These are phyloP conservation scores for Aspergillus diversus DNA, from an alignment of 495 filamentous ascomycete genomes.

Conservation along the genomic window DNA sequence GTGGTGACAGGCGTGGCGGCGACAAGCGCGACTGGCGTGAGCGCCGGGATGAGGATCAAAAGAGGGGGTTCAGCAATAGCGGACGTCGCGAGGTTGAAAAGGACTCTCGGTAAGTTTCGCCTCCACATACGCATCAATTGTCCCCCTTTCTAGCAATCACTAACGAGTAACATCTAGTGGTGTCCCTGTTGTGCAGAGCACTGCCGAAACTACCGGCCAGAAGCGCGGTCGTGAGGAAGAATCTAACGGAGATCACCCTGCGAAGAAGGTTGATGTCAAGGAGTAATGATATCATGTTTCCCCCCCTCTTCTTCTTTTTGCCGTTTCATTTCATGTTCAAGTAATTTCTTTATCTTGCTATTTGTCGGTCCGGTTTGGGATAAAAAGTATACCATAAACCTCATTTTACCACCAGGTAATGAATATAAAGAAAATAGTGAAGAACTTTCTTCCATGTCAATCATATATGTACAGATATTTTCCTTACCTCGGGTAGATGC, in stretches of 20 bases:
- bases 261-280: slow-evolving; percentile 56
- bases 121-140: not conserved
- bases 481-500: not conserved
- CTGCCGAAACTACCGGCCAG: slow-evolving; percentile 39
- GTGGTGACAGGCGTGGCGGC: slow-evolving; percentile 38
- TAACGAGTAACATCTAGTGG: slow-evolving; percentile 35
- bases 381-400: slow-evolving; percentile 8
- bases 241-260: slow-evolving; percentile 41
- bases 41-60: slow-evolving; percentile 66
- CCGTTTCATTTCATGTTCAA: slow-evolving; percentile 1
- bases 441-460: not conserved
- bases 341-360: slow-evolving; percentile 7
- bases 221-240: slow-evolving; percentile 55
- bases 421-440: not conserved
- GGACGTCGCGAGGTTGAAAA: slow-evolving; percentile 39
- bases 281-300: slow-evolving; percentile 36
- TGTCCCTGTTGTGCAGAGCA: slow-evolving; percentile 53
- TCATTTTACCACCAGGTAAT: not conserved
- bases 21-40: slow-evolving; percentile 70
- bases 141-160: not conserved
- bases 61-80: slow-evolving; percentile 57
- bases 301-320: slow-evolving; percentile 2
- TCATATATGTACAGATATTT: not conserved
- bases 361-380: slow-evolving; percentile 3
- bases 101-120: slow-evolving; percentile 47